phyloP scores from a whole-genome alignment of 805 yeast species.

The Saccharomycopsis sp. region DNA sequence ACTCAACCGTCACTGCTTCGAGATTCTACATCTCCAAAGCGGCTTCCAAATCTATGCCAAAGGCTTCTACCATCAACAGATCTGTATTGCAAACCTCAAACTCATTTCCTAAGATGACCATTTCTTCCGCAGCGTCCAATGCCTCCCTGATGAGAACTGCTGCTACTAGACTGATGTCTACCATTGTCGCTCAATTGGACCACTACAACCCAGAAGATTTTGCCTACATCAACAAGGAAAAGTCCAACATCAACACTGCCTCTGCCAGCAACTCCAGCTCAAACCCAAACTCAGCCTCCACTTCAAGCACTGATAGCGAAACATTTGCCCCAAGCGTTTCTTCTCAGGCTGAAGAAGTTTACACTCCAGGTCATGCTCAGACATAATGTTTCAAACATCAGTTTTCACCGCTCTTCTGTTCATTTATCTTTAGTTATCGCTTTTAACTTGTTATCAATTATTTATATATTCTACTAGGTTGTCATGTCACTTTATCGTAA shows the following conservation, averaged over 20 bases:
- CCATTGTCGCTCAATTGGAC: conserved; percentile 8
- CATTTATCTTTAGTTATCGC: too few relatives aligned
- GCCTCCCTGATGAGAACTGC: too few relatives aligned
- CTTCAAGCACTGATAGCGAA: background rate
- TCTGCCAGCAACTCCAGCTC: conserved; percentile 1
- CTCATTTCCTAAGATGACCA: too few relatives aligned
- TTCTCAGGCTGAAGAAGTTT: conserved; percentile 11
- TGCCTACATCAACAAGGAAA: too few relatives aligned
- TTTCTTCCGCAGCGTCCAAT: background rate
- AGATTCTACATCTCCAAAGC: conserved; percentile 12
- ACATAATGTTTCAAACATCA: too few relatives aligned
- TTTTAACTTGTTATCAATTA: too few relatives aligned
- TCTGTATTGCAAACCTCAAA: background rate
- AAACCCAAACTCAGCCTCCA: too few relatives aligned
- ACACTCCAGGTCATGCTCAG: conserved; percentile 16
- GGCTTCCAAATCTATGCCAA: background rate
- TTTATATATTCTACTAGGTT: too few relatives aligned
- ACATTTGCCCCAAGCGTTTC: conserved; percentile 15
- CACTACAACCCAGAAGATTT: conserved; percentile 8
- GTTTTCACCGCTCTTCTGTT: too few relatives aligned
- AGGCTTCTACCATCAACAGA: background rate
- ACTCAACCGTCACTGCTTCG: conserved; percentile 16
- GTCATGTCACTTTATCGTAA: too few relatives aligned
- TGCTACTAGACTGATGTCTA: conserved; percentile 13
- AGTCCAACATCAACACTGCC: conserved; percentile 1